Evolutionary conservation across 352 stramenopile genomes (phyloP).

Genomic region (Globisporangium nodosum): DNA sequence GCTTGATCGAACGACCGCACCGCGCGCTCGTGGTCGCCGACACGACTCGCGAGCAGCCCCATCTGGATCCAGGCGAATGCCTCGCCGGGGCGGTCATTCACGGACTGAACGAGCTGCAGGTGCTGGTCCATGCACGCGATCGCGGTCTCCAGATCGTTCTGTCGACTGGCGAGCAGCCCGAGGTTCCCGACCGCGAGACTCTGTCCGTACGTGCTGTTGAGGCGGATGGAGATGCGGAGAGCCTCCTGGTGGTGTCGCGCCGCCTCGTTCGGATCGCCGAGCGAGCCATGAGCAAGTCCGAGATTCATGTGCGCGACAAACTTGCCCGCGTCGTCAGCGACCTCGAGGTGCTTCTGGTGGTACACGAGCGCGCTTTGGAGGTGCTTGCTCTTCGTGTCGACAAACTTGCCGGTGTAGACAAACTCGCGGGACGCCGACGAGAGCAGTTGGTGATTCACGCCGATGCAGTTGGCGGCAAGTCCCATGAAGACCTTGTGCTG

Average conservation of each 20-base stretch:
- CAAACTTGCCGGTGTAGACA: slow-evolving; percentile 71
- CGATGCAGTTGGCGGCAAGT: slow-evolving; percentile 85
- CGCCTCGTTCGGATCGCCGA: slow-evolving; percentile 60
- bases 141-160: slow-evolving; percentile 75
- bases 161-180: slow-evolving; percentile 75
- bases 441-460: slow-evolving; percentile 82
- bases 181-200: slow-evolving; percentile 86
- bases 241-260: slow-evolving; percentile 85
- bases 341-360: slow-evolving; percentile 74
- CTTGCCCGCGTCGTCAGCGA: slow-evolving; percentile 77
- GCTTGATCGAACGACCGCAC: slow-evolving; percentile 76
- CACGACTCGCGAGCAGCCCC: slow-evolving; percentile 59
- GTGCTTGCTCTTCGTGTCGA: slow-evolving; percentile 37
- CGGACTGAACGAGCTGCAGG: slow-evolving; percentile 83
- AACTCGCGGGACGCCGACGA: slow-evolving; percentile 53
- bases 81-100: slow-evolving; percentile 71
- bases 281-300: slow-evolving; percentile 66
- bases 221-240: slow-evolving; percentile 75
- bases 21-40: slow-evolving; percentile 53
- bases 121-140: slow-evolving; percentile 87
- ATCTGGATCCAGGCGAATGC: slow-evolving; percentile 86
- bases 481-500: slow-evolving; percentile 70
- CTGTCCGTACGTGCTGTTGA: slow-evolving; percentile 83
- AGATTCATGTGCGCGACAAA: slow-evolving; percentile 87
- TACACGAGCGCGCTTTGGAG: slow-evolving; percentile 51